phyloP scores from a whole-genome alignment of 371 early-diverging fungal species.

The Rozella allomycis region DNA sequence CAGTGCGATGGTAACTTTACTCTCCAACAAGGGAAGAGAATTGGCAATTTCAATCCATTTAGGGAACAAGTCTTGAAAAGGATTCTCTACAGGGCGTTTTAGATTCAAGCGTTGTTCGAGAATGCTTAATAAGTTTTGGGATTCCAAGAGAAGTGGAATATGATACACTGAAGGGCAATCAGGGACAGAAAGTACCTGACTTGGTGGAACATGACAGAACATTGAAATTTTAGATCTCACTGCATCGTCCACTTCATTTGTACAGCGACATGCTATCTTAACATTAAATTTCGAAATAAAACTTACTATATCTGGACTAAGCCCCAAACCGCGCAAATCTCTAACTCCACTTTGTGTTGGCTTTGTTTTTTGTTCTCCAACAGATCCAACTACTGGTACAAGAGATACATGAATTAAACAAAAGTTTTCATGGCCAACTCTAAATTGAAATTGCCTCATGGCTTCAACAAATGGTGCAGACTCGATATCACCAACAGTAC shows the following conservation, averaged over 20 bases:
- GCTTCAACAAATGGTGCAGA: slow-evolving; percentile 96
- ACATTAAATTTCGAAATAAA: slow-evolving; percentile 1
- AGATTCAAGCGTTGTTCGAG: slow-evolving; percentile 60
- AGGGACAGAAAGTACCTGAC: slow-evolving; percentile 78
- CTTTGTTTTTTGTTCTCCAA: slow-evolving; percentile 98
- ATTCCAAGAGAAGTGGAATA: slow-evolving; percentile 72
- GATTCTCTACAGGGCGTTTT: slow-evolving; percentile 6
- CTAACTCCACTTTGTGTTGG: slow-evolving; percentile 90
- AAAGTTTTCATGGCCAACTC: slow-evolving; percentile 93
- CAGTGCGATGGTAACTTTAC: slow-evolving; percentile 70
- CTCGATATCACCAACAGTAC: slow-evolving; percentile 97
- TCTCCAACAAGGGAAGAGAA: slow-evolving; percentile 9
- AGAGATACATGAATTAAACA: slow-evolving; percentile 90
- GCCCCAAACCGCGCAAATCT: slow-evolving; percentile 82
- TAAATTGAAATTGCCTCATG: slow-evolving; percentile 95
- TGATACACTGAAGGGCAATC: slow-evolving; percentile 90
- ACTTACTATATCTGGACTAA: slow-evolving; percentile 69
- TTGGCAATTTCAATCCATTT: slow-evolving; percentile 1
- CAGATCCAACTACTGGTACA: slow-evolving; percentile 87
- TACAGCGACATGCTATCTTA: slow-evolving; percentile 79
- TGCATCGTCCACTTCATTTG: slow-evolving; percentile 49
- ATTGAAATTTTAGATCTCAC: slow-evolving; percentile 84
- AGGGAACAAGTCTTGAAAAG: slow-evolving; percentile 1
- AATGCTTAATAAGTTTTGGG: slow-evolving; percentile 60
- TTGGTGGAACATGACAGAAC: slow-evolving; percentile 88